These are phyloP conservation scores for Ceriops decandra DNA, from an alignment of 345 rosid species.

Conservation along the genomic window DNA sequence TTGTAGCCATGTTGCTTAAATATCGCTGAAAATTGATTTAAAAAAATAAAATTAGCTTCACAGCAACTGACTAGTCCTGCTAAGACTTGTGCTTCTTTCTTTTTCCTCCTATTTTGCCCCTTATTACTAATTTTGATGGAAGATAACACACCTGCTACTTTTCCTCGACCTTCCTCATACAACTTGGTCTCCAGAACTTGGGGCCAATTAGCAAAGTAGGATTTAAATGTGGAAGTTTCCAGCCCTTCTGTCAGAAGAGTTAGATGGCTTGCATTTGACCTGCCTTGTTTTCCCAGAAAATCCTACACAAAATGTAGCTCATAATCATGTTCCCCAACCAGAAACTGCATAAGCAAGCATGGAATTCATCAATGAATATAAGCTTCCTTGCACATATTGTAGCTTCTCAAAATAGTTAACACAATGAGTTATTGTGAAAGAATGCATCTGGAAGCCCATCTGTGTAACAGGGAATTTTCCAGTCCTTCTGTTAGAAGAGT, in stretches of 20 bases:
- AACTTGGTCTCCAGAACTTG: conserved; percentile 48
- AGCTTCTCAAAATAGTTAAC: too few relatives aligned
- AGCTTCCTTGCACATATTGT: too few relatives aligned
- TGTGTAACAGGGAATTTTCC: conserved; percentile 49
- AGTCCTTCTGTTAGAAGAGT: conserved; percentile 70
- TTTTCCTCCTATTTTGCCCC: not conserved
- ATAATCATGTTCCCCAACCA: conserved; percentile 12
- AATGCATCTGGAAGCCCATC: too few relatives aligned
- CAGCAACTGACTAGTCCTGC: not conserved
- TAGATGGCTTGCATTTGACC: conserved; percentile 50
- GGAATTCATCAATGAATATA: not conserved
- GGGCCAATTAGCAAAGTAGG: conserved; percentile 70
- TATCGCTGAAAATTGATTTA: conserved; percentile 51
- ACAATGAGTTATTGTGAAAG: too few relatives aligned
- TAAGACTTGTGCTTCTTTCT: conserved; percentile 4
- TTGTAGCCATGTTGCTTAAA: conserved; percentile 75
- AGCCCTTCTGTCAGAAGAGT: conserved; percentile 71
- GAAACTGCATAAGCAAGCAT: conserved; percentile 15
- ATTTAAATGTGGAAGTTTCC: conserved; percentile 62
- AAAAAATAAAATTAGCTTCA: conserved; percentile 14
- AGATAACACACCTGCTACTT: conserved; percentile 71
- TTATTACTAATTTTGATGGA: conserved; percentile 7
- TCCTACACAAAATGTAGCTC: conserved; percentile 35
- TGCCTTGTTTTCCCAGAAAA: conserved; percentile 54
- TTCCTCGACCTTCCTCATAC: conserved; percentile 80